These are phyloP conservation scores for Penicillium pancosmium DNA, from an alignment of 495 filamentous ascomycete genomes.

Conservation along the genomic window DNA sequence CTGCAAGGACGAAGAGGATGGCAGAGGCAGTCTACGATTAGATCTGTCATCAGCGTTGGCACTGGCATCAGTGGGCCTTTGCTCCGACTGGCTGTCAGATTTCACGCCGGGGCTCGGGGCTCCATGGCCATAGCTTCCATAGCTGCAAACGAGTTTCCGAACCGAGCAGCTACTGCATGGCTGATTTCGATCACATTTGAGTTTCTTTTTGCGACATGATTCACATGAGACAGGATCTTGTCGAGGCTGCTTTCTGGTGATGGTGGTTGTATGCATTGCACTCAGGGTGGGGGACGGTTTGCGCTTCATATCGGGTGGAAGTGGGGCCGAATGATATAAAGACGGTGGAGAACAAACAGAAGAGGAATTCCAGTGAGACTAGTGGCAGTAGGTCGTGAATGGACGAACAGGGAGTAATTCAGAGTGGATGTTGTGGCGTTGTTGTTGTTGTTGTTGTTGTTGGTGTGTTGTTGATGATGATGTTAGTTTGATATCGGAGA, in stretches of 20 bases:
- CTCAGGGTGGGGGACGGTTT: conserved; percentile 1
- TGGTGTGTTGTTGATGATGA: no score
- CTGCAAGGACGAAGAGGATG: no score
- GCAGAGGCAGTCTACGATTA: no score
- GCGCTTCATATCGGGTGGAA: conserved; percentile 32
- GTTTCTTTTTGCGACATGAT: conserved; percentile 22
- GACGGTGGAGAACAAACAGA: neutral
- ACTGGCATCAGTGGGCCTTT: neutral
- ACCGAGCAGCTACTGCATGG: conserved; percentile 49
- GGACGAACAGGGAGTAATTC: no score
- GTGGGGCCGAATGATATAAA: neutral
- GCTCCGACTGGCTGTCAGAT: neutral
- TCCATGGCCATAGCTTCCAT: conserved; percentile 6
- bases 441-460: no score
- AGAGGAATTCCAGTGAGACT: no score
- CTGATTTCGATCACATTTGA: conserved; percentile 21
- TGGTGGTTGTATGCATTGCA: neutral
- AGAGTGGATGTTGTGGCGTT: no score
- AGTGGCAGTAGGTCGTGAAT: no score
- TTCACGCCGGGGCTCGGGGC: neutral
- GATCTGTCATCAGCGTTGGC: neutral
- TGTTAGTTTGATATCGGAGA: no score
- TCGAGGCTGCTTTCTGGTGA: conserved; percentile 30
- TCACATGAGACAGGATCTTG: conserved; percentile 56
- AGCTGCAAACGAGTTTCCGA: conserved; percentile 42